Evolutionary conservation across 768 basidiomycete genomes (phyloP).

Genomic region (Cystoderma amianthinum): DNA sequence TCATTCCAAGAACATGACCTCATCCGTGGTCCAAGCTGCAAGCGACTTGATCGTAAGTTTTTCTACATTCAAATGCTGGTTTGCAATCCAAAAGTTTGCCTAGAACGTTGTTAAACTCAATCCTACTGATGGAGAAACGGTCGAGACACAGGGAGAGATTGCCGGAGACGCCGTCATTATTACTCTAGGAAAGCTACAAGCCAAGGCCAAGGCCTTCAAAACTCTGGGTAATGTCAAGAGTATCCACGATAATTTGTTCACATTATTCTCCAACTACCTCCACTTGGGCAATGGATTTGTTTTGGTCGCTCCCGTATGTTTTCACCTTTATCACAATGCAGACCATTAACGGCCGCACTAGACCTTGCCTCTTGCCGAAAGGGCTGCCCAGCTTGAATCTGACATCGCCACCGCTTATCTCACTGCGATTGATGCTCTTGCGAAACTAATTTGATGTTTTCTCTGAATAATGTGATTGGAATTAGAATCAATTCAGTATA

Average conservation of each 20-base stretch:
- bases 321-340: neutral
- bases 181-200: neutral
- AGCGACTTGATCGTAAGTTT: neutral
- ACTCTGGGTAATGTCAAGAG: neutral
- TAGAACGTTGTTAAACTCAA: neutral
- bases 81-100: neutral
- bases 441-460: too few relatives aligned
- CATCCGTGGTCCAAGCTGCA: neutral
- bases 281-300: neutral
- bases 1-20: neutral
- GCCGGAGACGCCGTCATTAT: neutral
- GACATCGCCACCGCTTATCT: neutral
- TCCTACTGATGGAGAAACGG: neutral
- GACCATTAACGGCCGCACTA: neutral
- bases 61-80: neutral
- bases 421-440: neutral
- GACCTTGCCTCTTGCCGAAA: neutral
- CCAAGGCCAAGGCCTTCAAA: neutral
- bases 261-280: neutral
- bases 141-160: neutral
- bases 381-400: neutral
- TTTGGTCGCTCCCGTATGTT: neutral
- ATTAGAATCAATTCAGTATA: too few relatives aligned
- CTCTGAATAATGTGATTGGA: too few relatives aligned
- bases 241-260: neutral